A percentile compares a stretch with the other conserved stretches of the same genome.
Conservation (phyloP, 2,329 filamentous ascomycete genomes). For the Colletotrichum sp. region DNA sequence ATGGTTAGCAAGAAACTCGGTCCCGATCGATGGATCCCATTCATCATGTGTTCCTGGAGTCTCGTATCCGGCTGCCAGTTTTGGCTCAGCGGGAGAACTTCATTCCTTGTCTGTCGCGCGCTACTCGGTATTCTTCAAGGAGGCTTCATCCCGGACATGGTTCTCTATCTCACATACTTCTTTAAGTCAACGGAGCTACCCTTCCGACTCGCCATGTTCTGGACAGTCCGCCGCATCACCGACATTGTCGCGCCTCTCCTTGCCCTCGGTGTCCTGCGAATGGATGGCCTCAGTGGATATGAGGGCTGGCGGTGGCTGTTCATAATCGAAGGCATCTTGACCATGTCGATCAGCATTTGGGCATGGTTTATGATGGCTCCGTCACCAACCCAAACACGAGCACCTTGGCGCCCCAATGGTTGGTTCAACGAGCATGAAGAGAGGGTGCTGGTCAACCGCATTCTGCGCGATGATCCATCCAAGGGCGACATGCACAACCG, state of each 20-base stretch:
- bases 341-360: conserved; percentile 28
- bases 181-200: conserved; percentile 30
- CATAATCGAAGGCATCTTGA: conserved; percentile 22
- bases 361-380: conserved; percentile 36
- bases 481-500: conserved; percentile 62
- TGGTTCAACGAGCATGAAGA: conserved; percentile 65
- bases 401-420: conserved; percentile 53
- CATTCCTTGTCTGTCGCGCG: conserved; percentile 42
- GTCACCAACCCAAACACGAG: conserved; percentile 42
- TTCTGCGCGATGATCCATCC: conserved; percentile 59
- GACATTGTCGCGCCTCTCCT: conserved; percentile 31
- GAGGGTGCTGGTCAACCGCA: conserved; percentile 61
- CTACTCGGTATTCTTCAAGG: conserved; percentile 49
- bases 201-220: conserved; percentile 29
- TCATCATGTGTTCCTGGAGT: conserved; percentile 26
- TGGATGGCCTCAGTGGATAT: conserved; percentile 27
- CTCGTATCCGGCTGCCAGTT: conserved; percentile 22
- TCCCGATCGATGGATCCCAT: conserved; percentile 35
- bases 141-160: conserved; percentile 44
- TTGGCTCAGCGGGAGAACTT: conserved; percentile 40
- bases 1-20: conserved; percentile 59
- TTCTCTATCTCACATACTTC: conserved; percentile 31
- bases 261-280: conserved; percentile 31
- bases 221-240: conserved; percentile 27
- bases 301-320: conserved; percentile 29